phyloP scores from a whole-genome alignment of 2,329 filamentous ascomycete species.

The Monilinia polystroma region DNA sequence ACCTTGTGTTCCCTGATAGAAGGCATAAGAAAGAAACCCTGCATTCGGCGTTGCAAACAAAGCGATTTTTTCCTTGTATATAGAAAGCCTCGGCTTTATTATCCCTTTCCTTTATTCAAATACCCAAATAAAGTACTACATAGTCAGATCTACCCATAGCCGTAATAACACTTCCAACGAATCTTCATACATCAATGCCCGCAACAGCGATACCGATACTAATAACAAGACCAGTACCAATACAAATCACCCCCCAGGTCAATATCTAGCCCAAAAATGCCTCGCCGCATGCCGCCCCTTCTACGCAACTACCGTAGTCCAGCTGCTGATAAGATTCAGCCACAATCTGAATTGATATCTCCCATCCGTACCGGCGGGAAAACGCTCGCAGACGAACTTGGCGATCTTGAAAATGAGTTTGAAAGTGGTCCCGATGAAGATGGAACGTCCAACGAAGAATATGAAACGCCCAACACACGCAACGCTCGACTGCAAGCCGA shows the following conservation, averaged over 20 bases:
- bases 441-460: no score
- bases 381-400: slow-evolving; percentile 1
- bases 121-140: neutral
- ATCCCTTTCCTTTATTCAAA: neutral
- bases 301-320: neutral
- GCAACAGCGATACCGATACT: no score
- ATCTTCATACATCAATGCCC: neutral
- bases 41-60: neutral
- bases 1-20: neutral
- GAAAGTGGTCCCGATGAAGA: no score
- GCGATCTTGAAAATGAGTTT: neutral
- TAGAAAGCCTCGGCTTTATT: neutral
- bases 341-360: neutral
- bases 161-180: no score
- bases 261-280: neutral
- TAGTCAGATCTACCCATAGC: neutral
- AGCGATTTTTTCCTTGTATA: neutral
- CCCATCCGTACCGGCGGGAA: neutral
- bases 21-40: neutral
- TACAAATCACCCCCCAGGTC: neutral
- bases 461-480: no score
- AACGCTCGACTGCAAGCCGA: neutral
- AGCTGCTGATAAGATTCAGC: neutral
- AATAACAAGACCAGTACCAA: no score
- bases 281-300: neutral